Base-by-base conservation (phyloP, 2,329 filamentous ascomycete species). In the Dryadomyces quercivorus region DNA sequence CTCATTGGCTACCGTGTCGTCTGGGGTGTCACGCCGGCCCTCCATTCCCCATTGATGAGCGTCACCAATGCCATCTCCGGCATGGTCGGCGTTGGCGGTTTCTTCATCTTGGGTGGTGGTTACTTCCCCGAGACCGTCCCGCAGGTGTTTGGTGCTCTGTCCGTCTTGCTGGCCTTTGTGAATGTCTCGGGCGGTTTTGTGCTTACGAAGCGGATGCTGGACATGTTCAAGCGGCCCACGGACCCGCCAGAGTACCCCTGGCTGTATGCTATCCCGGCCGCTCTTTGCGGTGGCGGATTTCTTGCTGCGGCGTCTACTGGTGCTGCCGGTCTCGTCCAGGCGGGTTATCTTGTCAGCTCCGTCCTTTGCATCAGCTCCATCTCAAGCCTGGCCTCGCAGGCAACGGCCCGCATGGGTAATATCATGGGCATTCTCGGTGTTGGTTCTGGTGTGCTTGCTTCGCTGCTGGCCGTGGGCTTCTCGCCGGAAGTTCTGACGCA, bases 61-160 rank as follows among this genome's bases (percentile, higher is more conserved):
- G 89, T 94, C 40, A 95, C 90, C 8, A 95, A 95, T 66, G 90
- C 90, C 31, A 95, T 95, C 61, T 93, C 88, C 36, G 88, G 81
- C 53, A 88, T 95, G 85, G 90, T 95, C 34, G 90, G 89, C 56
- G 77, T 95, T 57, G 90, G 89, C 55, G 89, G 90, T 13, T 76
- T 95, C 59, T 95, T 94, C 70, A 84, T 95, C 54, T 85, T 95
- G 71, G 90, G 89, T 13, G 89, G 89, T 34, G 88, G 88, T 22
- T 85, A 83, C 63, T 59, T 88, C 0, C 88, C 88, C 0, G 81
- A 84, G 62, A 94, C 88, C 0, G 74, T 94, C 6, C 89, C 89
- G 0, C 88, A 95, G 65, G 69, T 72, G 2, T 80, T 95, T 40
- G 90, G 89, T 54, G 86, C 89, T 2, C 69, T 82, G 1, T 94